Evolutionary conservation across 1,284 basidiomycete genomes (phyloP), one percentile per base, ranked within the genome.

Genomic region (Pulchroboletus neoregius): DNA sequence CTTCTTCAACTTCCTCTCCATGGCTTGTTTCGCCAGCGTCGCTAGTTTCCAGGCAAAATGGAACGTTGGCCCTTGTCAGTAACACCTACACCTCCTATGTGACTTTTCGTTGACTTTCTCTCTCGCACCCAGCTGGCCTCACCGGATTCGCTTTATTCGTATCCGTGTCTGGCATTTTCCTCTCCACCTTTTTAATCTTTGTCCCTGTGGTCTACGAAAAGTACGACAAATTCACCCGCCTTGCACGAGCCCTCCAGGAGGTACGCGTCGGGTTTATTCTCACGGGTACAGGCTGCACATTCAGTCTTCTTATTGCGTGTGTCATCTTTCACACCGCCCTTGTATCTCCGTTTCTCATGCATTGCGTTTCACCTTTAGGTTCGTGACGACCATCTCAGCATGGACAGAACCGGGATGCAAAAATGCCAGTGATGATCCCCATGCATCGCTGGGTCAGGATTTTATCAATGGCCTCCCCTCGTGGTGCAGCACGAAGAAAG

Each of bases 401-500:
- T 89, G 81, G 78, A 89, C 88, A 11, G 71, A 91, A 62, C 63
- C 85, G 4, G 91, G 92, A 1, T 95, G 92, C 73, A 94, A 94
- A 68, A 74, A 94, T 55, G 65, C 87, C 0, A 70, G 72, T 40
- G 76, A 85, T 10, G 89, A 91, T 56, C 88, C 88, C 1, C 72
- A 88, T 60, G 78, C 80, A 2, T 72, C 73, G 40, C 74, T 78
- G n/a, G 88, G 89, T 8, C 75, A 84, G 40, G 75, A 69, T 45
- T 95, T 85, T 66, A 78, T 78, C 56, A 73, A 74, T 10, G 88
- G 72, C 6, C 71, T 95, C 6, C 65, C 74, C 10, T 80, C 84
- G 1, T 94, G 88, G 87, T 95, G 92, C 67, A 80, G 74, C 52
- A 94, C 92, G 6, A 94, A 94, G 71, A 91, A 91, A 60, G 91